Conservation (phyloP, 2,329 filamentous ascomycete genomes). For the Aspergillus neoniger region DNA sequence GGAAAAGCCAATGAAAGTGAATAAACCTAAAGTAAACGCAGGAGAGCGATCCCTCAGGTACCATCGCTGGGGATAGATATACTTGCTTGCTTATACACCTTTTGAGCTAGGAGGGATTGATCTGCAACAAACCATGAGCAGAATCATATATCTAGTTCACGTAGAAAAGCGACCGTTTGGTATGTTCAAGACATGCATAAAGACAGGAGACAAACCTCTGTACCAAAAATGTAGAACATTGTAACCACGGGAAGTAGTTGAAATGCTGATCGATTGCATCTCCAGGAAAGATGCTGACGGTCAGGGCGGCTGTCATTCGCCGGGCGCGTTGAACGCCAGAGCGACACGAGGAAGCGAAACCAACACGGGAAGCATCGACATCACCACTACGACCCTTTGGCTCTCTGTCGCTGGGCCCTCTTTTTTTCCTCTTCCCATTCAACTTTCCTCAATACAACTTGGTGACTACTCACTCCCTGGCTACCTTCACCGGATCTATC, state of each 20-base stretch:
- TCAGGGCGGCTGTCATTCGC: constrained; percentile 9
- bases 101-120: too few relatives aligned
- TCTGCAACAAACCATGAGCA: not conserved
- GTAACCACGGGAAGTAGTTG: not conserved
- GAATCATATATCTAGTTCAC: not conserved
- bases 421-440: not conserved
- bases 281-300: constrained; percentile 7
- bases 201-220: not conserved
- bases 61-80: not conserved
- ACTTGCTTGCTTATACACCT: not conserved
- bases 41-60: not conserved
- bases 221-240: not conserved
- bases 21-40: not conserved
- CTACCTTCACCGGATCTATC: not conserved
- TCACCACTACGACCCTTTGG: constrained; percentile 7
- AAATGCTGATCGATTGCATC: not conserved
- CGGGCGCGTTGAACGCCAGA: constrained; percentile 8
- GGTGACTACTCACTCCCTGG: not conserved
- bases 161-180: not conserved
- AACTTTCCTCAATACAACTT: not conserved
- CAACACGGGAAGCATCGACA: constrained; percentile 11
- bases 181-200: not conserved
- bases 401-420: not conserved
- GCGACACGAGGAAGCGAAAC: constrained; percentile 13
- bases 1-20: not conserved